A percentile compares a stretch with the other conserved stretches of the same genome.
These are phyloP conservation scores for Trichosporon asahii DNA, from an alignment of 1,284 basidiomycete species.

Conservation along the genomic window DNA sequence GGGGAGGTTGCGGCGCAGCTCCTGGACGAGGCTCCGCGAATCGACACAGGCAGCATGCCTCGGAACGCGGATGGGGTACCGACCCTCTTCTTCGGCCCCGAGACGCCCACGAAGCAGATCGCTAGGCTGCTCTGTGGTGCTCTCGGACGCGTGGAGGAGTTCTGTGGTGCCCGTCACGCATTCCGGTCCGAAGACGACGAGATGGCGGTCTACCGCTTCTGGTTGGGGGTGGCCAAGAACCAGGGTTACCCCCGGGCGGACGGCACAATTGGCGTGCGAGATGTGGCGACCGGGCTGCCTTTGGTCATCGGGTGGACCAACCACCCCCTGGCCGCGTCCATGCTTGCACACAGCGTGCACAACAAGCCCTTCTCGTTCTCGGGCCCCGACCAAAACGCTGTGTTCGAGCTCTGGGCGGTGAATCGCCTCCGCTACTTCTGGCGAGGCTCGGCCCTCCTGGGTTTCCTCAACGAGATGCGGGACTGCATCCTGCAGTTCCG, in stretches of 20 bases:
- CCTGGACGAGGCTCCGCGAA: background rate
- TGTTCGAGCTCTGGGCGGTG: background rate
- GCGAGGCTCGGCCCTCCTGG: background rate
- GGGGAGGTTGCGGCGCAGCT: background rate
- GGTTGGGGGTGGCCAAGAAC: background rate
- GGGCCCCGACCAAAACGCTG: background rate
- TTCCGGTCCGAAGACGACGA: background rate
- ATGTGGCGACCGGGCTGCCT: background rate
- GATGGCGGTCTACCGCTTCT: background rate
- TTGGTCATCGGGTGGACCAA: background rate
- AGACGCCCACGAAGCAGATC: background rate
- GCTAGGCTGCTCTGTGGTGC: background rate
- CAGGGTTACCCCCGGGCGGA: background rate
- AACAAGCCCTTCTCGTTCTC: background rate
- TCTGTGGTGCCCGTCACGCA: background rate
- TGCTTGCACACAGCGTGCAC: background rate
- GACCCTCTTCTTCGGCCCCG: background rate
- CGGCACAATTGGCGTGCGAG: background rate
- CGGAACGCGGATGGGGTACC: background rate
- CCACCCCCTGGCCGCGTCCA: background rate
- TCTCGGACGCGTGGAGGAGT: background rate
- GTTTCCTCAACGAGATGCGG: background rate
- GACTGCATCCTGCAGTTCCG: background rate
- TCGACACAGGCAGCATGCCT: background rate
- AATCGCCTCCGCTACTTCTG: background rate